Conservation (phyloP, 2,329 filamentous ascomycete species). For the Epichloe gansuensis region DNA sequence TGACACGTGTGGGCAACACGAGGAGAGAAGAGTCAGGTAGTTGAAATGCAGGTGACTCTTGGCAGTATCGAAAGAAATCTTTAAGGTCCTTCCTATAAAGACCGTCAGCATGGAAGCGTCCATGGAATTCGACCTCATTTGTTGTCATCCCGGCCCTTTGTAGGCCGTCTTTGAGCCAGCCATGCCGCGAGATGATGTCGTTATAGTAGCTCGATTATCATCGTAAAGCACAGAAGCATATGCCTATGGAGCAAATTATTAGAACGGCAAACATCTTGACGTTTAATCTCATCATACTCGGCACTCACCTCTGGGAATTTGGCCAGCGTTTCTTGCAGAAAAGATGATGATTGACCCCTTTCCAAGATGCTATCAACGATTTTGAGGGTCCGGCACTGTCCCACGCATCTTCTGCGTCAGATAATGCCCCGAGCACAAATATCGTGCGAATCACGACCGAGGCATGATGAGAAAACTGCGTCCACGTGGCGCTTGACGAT, state of each 20-base stretch:
- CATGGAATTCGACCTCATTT: background rate
- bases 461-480: background rate
- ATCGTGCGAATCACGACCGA: background rate
- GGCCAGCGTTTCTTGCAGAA: background rate
- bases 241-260: constrained; percentile 11
- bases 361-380: background rate
- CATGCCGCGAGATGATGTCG: constrained; percentile 10
- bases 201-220: constrained; percentile 24
- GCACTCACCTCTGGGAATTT: background rate
- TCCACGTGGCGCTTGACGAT: background rate
- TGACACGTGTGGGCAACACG: background rate
- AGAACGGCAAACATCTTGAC: background rate
- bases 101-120: background rate
- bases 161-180: constrained; percentile 9
- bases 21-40: background rate
- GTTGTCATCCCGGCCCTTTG: background rate
- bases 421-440: background rate
- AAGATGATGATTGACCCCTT: background rate
- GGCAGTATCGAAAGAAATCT: background rate
- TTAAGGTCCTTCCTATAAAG: background rate
- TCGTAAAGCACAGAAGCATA: constrained; percentile 27
- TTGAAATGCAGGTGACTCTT: background rate
- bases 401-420: background rate
- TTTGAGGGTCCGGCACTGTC: background rate
- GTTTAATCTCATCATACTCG: too few relatives aligned